A percentile compares a stretch with the other conserved stretches of the same genome.
Conservation (phyloP, 176 grass and related monocot species). For the Oryza glaberrima region DNA sequence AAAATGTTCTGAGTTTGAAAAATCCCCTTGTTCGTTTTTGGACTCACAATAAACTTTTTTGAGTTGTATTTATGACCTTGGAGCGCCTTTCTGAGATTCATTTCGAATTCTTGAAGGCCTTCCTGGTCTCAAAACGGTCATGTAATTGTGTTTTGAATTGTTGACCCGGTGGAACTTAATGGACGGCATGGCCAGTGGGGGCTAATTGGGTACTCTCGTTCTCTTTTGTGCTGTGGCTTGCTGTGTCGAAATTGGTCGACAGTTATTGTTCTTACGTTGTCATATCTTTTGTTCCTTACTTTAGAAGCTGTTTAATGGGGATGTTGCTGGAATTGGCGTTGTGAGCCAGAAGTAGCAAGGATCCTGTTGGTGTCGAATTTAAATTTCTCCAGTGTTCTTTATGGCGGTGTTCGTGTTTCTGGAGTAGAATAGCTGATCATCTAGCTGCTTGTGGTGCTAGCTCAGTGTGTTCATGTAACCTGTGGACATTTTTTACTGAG, state of each 20-base stretch:
- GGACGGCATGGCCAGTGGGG: conserved; percentile 40
- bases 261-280: not conserved
- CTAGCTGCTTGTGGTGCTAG: no score
- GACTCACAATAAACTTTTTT: conserved; percentile 55
- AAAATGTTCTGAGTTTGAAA: conserved; percentile 46
- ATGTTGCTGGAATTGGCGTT: not conserved
- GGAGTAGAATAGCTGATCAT: no score
- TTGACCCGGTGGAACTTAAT: conserved; percentile 51
- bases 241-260: not conserved
- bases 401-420: no score
- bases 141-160: conserved; percentile 62
- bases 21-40: conserved; percentile 75
- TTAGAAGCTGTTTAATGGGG: not conserved
- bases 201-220: not conserved
- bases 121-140: conserved; percentile 45
- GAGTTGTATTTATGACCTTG: conserved; percentile 37
- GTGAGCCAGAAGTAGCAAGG: no score
- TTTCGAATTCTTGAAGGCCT: conserved; percentile 50
- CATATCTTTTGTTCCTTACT: not conserved
- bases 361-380: no score
- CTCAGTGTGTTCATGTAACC: no score
- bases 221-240: not conserved
- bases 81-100: conserved; percentile 45
- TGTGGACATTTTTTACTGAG: no score
- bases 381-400: no score